Conservation (phyloP, 441 rosid species). For the Macaranga tanarius region DNA sequence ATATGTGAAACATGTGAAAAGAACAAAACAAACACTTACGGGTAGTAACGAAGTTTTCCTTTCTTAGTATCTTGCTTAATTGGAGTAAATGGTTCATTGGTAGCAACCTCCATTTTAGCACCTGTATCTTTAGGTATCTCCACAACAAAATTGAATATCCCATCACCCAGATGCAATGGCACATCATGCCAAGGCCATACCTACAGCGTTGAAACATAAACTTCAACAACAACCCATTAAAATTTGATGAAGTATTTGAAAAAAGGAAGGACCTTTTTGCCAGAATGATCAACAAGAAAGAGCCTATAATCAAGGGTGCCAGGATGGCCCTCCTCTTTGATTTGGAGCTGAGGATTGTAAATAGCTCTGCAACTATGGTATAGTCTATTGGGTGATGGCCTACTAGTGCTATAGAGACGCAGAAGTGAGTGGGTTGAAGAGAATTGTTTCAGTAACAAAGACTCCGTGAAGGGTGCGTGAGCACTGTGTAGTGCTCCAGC, state of each 20-base stretch:
- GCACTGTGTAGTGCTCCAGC: no score
- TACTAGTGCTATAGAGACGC: constrained; percentile 34
- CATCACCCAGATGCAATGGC: constrained; percentile 80
- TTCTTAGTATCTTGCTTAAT: constrained; percentile 94
- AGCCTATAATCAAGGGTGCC: constrained; percentile 82
- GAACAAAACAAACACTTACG: constrained; percentile 45
- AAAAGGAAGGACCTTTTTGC: constrained; percentile 56
- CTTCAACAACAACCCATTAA: no score
- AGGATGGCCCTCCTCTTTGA: constrained; percentile 75
- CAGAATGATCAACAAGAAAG: constrained; percentile 67
- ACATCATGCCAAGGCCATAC: constrained; percentile 98
- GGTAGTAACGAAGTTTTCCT: constrained; percentile 87
- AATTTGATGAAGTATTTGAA: neutral
- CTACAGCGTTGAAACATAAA: constrained; percentile 29
- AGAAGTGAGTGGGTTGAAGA: constrained; percentile 22
- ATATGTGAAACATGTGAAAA: no score
- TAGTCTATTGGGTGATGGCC: constrained; percentile 35
- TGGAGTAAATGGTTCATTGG: constrained; percentile 84
- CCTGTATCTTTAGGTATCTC: constrained; percentile 93
- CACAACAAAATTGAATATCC: constrained; percentile 72
- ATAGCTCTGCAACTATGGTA: constrained; percentile 50
- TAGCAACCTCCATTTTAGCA: constrained; percentile 97
- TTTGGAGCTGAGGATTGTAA: constrained; percentile 56
- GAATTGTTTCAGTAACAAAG: constrained; percentile 44
- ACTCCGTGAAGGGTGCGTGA: constrained; percentile 10